Base-by-base conservation (phyloP, 2,329 filamentous ascomycete species). In the Metarhizium robertsii region DNA sequence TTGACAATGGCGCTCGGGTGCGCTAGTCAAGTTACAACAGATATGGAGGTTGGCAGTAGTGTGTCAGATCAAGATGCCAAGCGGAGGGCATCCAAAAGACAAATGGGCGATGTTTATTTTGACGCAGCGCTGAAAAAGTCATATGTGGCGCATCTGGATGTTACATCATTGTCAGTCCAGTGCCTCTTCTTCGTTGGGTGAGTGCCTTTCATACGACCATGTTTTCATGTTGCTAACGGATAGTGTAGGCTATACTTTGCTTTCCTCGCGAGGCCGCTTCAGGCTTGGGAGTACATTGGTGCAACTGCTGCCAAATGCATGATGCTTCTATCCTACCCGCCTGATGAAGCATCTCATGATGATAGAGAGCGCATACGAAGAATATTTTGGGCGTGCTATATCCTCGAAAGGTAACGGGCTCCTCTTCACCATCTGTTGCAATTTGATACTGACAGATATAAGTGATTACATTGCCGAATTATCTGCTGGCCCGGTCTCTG, bases 331-430 rank as follows among this genome's bases (percentile, higher is more conserved):
- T 75, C 76, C 0, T 79, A 79, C 50, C 68, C 69, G 2, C 64
- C 66, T 0, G 63, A 60, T 3, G 67, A 65, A 8, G 68, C 69
- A 34, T 65, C 65, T 0, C 59, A 62, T 0, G 71, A 78, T 57
- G 73, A 76, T 3, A 66, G 72, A 42, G 77, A 80, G 60, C 74
- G 77, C 2, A 72, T 78, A 0, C 66, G 74, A 14, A 67, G 78
- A 1, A 79, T 79, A 53, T 80, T 80, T 58, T 80, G 77, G 77
- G 75, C 78, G 0, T 79, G 77, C 55, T 80, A 79, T 54, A 77
- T 80, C 11, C 67, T 80, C 0, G 77, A 80, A 61, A 78, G 75
- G 76, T 74, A 43, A 29, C 18, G 25, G 8, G 14, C 13, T 38
- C 47, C 0, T 36, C 11, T 16, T 1, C 34, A 10, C 20, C 14